Evolutionary conservation across 2,329 filamentous ascomycete genomes (phyloP).

Genomic region (Colletotrichum trifolii): DNA sequence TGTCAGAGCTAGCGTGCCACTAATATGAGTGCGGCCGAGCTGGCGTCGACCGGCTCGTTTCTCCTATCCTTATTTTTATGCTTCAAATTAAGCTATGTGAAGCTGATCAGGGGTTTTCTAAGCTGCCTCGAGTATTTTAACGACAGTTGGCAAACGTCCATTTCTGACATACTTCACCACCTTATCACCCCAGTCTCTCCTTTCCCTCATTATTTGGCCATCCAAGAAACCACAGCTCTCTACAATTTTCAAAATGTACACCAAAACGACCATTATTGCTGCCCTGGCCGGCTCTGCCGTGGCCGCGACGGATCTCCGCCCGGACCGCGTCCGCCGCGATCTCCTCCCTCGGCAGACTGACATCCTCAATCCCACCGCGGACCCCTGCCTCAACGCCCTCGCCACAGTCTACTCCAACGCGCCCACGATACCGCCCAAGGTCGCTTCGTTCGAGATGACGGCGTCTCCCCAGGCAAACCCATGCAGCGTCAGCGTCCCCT

Average conservation of each 20-base stretch:
- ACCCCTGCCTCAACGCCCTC: slow-evolving; percentile 39
- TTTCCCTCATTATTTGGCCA: neutral
- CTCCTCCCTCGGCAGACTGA: slow-evolving; percentile 42
- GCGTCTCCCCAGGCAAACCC: slow-evolving; percentile 38
- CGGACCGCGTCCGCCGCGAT: slow-evolving; percentile 35
- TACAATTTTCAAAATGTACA: slow-evolving; percentile 39
- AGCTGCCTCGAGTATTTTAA: neutral
- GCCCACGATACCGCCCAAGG: slow-evolving; percentile 41
- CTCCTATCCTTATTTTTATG: neutral
- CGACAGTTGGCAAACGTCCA: neutral
- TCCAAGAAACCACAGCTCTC: neutral
- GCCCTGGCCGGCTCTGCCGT: slow-evolving; percentile 40
- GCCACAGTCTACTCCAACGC: slow-evolving; percentile 36
- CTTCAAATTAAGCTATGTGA: slow-evolving; percentile 17
- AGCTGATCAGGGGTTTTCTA: slow-evolving; percentile 14
- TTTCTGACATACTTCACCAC: too few species aligned
- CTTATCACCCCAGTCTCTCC: neutral
- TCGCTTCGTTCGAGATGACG: slow-evolving; percentile 38
- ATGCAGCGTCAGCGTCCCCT: slow-evolving; percentile 42
- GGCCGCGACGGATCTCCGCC: slow-evolving; percentile 34
- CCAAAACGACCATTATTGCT: slow-evolving; percentile 40
- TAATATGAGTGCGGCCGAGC: slow-evolving; percentile 4
- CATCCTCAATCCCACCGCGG: neutral
- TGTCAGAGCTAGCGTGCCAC: slow-evolving; percentile 12
- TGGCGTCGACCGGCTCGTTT: slow-evolving; percentile 1